Base-by-base conservation (phyloP, 2,329 filamentous ascomycete species). In the Fusarium nurragi region DNA sequence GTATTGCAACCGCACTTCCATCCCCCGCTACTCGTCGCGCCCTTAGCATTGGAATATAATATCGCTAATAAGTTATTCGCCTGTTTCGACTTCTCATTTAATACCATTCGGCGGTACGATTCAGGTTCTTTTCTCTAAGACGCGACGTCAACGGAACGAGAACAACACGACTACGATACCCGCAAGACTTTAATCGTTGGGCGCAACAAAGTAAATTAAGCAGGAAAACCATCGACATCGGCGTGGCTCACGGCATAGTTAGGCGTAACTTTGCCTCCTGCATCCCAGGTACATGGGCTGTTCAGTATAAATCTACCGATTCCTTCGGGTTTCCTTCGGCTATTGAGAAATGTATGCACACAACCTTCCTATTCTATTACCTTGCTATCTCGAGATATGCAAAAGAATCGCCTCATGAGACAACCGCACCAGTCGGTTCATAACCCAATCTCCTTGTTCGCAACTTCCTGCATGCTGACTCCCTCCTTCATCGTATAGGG, bases 401-500 rank as follows among this genome's bases (percentile, higher is more conserved):
- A 32, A 11, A 49, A 26, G 21, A 36, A n/a, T 6, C 7, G 22
- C 22, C 18, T 26, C 25, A 18, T n/a, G 21, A 30, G 10, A 34
- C 13, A 22, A 34, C 32, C 26, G 21, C 28, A 10, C 11, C 19
- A 38, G 12, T 26, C 22, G 32, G 18, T 36, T 32, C 26, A 39
- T 16, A 44, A 18, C 28, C 30, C 48, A 38, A 36, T 49, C 53
- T 34, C 21, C 26, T 10, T 16, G n/a, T 41, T 32, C 32, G 12
- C 22, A 30, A 46, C 18, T 30, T 22, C 32, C 36, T 25, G 36
- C 49, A 43, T 64, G 36, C 60, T 67, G 38, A 67, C 61, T 54
- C 28, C 34, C 16, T 56, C 37, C n/a, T 54, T 18, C 68, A 85
- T 75, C 78, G 70, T 84, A 80, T 63, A 81, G 84, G 79, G 86